A percentile compares a stretch with the other conserved stretches of the same genome.
Conservation (phyloP, 2,329 filamentous ascomycete genomes). For the Penicillium sp. region DNA sequence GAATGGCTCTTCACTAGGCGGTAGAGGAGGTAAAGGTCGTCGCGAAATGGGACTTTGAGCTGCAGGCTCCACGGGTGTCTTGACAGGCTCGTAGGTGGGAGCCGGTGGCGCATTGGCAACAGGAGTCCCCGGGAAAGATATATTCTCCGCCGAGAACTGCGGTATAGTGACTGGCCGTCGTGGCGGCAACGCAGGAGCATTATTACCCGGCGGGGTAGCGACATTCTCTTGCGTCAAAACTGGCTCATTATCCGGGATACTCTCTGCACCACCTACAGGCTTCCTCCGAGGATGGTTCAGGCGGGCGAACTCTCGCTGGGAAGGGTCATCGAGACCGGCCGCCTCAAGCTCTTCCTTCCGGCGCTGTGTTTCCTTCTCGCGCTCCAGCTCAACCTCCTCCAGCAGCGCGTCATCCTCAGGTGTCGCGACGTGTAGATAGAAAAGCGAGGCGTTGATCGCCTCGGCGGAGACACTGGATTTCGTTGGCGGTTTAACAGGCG, state of each 20-base stretch:
- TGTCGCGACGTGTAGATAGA: conserved; percentile 80
- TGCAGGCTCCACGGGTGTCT: not conserved
- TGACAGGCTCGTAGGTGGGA: not conserved
- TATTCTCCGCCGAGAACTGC: conserved; percentile 21
- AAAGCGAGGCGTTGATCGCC: conserved; percentile 83
- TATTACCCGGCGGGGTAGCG: conserved; percentile 8
- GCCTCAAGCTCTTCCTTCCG: conserved; percentile 27
- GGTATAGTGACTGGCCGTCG: conserved; percentile 20
- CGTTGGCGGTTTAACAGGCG: conserved; percentile 80
- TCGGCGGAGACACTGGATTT: conserved; percentile 81
- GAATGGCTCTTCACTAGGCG: conserved; percentile 24
- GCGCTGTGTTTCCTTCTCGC: conserved; percentile 27
- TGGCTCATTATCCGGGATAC: conserved; percentile 3
- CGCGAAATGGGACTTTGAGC: conserved; percentile 8
- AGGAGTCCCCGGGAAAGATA: conserved; percentile 20
- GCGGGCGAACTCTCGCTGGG: conserved; percentile 29
- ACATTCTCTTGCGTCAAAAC: conserved; percentile 8
- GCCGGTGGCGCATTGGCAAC: conserved; percentile 11
- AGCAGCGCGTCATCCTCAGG: conserved; percentile 55
- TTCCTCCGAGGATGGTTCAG: conserved; percentile 43
- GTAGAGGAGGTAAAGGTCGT: conserved; percentile 31
- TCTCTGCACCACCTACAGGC: conserved; percentile 29
- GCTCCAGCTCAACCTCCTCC: conserved; percentile 40
- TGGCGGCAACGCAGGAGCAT: conserved; percentile 21
- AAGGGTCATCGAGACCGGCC: conserved; percentile 19